Base-by-base conservation (phyloP, 1,139 yeast genomes). In the Saccharomycopsis hybrid region DNA sequence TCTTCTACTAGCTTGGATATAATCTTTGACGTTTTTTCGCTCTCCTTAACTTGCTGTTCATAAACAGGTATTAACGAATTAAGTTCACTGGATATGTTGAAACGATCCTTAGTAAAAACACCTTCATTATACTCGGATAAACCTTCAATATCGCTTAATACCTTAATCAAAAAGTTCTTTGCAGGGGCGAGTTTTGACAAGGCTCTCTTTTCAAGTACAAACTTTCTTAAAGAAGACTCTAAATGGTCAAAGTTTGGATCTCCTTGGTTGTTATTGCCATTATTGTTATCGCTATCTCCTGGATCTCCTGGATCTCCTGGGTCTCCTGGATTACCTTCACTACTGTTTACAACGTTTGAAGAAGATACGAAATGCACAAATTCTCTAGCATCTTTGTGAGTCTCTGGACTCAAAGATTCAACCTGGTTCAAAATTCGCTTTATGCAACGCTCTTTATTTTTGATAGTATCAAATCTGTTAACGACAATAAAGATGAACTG, bases 341-440 rank as follows among this genome's bases (percentile, higher is more conserved):
- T 66, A 48, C 59, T 68, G 7, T 62, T 72, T 24, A 70, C 61
- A 9, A 70, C 67, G 5, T 75, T 72, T 3, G 70, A 66, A 0
- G 95, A 82, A 39, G 94, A 82, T 2, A 94, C 87, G 67, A 92
- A 94, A 64, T 94, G 98, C n/a, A 94, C 94, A 68, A 92, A 90
- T 43, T 90, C 96, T 18, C 75, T 70, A 0, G 96, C 80, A 59
- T 85, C 88, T 62, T 90, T 89, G 60, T 85, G 82, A 0, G 97
- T 86, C 58, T 88, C 96, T 0, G 98, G 98, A 0, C 96, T 85
- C 50, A 94, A 70, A 27, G 72, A 78, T 57, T 85, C 82, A n/a
- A 94, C 89, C 63, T 94, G 99, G 51, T 84, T 88, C 65, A 90
- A 67, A 46, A 94, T 88, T 53, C 84, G 73, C 42, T 75, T 70